Conservation (phyloP, 495 filamentous ascomycete species). For the Penicillium egyptiacum region DNA sequence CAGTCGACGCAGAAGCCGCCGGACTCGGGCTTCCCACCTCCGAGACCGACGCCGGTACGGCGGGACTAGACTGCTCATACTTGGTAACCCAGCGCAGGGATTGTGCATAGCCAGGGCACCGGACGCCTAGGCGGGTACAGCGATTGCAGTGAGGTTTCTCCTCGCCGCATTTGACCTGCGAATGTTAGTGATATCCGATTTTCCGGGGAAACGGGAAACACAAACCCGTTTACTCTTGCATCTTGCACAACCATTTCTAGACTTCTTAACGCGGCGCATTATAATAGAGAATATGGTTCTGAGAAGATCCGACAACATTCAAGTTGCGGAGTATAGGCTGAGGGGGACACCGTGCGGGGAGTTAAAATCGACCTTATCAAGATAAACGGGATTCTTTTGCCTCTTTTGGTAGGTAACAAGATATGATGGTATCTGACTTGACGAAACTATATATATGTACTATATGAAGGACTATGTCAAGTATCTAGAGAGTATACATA, state of each 20-base stretch:
- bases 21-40: conserved; percentile 19
- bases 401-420: conserved; percentile 11
- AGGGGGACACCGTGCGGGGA: conserved; percentile 21
- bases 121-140: conserved; percentile 49
- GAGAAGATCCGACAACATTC: conserved; percentile 7
- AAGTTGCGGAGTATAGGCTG: conserved; percentile 8
- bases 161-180: conserved; percentile 59
- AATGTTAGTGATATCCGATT: not conserved
- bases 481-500: not conserved
- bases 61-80: conserved; percentile 33
- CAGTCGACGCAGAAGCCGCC: conserved; percentile 4
- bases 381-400: conserved; percentile 21
- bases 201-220: not conserved
- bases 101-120: conserved; percentile 55
- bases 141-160: conserved; percentile 52
- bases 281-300: not conserved
- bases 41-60: conserved; percentile 11
- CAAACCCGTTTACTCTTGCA: conserved; percentile 55
- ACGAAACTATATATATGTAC: not conserved
- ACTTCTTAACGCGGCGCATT: conserved; percentile 52
- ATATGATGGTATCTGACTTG: not conserved
- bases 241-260: conserved; percentile 46
- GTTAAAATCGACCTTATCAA: conserved; percentile 1
- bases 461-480: not conserved
- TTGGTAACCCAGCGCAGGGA: conserved; percentile 57